phyloP scores from a whole-genome alignment of 1,284 basidiomycete genomes.

The Cutaneotrichosporon cavernicola region DNA sequence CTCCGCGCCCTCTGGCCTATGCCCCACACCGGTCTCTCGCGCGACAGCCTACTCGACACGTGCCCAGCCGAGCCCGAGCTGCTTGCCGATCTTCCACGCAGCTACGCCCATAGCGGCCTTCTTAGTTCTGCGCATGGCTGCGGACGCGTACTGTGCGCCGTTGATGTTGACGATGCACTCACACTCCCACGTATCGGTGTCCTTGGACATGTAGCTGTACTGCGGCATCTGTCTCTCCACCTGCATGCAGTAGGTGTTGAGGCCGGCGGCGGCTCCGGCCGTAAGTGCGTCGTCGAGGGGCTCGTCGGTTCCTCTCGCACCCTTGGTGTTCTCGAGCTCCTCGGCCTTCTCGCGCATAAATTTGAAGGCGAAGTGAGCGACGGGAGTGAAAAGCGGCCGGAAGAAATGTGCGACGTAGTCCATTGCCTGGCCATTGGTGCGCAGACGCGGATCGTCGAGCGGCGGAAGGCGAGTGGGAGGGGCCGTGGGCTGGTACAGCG shows the following conservation, averaged over 20 bases:
- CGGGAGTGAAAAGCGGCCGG: constrained; percentile 36
- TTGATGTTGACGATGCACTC: constrained; percentile 5
- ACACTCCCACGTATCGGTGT: constrained; percentile 10
- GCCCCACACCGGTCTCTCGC: background rate
- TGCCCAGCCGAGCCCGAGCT: constrained; percentile 19
- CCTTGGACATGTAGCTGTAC: constrained; percentile 8
- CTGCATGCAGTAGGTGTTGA: constrained; percentile 15
- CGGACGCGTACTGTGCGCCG: constrained; percentile 18
- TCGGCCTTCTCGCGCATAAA: constrained; percentile 20
- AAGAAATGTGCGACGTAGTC: constrained; percentile 41
- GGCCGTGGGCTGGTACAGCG: constrained; percentile 2
- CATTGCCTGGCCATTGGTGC: constrained; percentile 37
- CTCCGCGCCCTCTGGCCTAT: background rate
- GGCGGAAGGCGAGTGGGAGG: background rate
- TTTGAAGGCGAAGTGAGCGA: constrained; percentile 33
- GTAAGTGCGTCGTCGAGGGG: background rate
- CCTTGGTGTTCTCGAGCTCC: background rate
- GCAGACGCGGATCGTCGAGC: constrained; percentile 1
- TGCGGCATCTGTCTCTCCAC: constrained; percentile 9
- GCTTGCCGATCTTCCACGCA: constrained; percentile 36
- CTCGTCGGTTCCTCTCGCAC: constrained; percentile 1
- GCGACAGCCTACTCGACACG: background rate
- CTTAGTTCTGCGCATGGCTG: constrained; percentile 36
- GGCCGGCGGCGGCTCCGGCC: constrained; percentile 9
- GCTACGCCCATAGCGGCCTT: constrained; percentile 36